These are phyloP conservation scores for Polysphondylium violaceum DNA, from an alignment of 78 protist species.

Conservation along the genomic window DNA sequence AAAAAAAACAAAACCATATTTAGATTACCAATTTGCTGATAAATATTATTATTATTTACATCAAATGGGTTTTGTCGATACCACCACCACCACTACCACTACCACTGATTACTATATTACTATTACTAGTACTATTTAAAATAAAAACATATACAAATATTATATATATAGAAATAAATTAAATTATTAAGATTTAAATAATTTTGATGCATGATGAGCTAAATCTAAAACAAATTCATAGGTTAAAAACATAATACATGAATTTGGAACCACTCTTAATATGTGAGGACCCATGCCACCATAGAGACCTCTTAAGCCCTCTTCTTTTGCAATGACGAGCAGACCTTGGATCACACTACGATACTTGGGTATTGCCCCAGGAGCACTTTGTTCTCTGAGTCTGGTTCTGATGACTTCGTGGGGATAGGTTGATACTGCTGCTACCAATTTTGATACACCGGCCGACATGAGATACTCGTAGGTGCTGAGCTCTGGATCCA, in stretches of 20 bases:
- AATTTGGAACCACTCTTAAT: constrained; percentile 83
- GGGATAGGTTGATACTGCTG: constrained; percentile 83
- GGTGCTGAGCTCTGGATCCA: constrained; percentile 55
- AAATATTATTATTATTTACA: not conserved
- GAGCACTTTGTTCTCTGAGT: constrained; percentile 68
- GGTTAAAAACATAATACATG: constrained; percentile 88
- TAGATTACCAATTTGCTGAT: not conserved
- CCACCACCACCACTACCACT: not conserved
- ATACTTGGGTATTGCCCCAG: constrained; percentile 50
- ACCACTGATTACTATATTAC: not conserved
- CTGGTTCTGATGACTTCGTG: constrained; percentile 88
- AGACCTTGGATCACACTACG: constrained; percentile 29
- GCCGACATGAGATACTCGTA: constrained; percentile 75
- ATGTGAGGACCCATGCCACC: constrained; percentile 86
- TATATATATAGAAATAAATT: no score
- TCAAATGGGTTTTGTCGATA: not conserved
- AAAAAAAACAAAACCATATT: no score
- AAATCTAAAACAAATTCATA: constrained; percentile 76
- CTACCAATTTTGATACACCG: constrained; percentile 72
- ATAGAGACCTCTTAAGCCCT: constrained; percentile 76
- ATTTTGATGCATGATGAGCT: not conserved
- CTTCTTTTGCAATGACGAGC: constrained; percentile 61
- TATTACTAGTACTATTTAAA: not conserved
- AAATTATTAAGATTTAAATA: constrained; percentile 4
- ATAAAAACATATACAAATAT: no score